Evolutionary conservation across 1,284 basidiomycete species (phyloP).

Genomic region (Cutaneotrichosporon sp.): DNA sequence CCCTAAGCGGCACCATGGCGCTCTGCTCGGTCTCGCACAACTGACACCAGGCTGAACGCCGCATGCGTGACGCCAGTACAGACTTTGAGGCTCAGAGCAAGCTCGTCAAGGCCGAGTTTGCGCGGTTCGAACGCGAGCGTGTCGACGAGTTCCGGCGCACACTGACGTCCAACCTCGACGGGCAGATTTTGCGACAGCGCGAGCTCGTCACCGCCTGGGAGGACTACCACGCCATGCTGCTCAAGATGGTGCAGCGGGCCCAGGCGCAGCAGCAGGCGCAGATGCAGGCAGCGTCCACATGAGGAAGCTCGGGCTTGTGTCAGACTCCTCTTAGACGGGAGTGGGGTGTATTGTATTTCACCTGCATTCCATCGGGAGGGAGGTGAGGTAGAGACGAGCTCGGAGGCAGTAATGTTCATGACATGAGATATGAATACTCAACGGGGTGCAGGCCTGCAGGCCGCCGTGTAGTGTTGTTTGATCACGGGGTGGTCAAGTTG

Average conservation of each 20-base stretch:
- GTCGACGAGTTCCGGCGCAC: slow-evolving; percentile 57
- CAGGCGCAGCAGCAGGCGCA: slow-evolving; percentile 19
- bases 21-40: not conserved
- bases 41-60: slow-evolving; percentile 66
- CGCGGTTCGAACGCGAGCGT: slow-evolving; percentile 88
- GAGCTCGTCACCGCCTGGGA: slow-evolving; percentile 43
- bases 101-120: slow-evolving; percentile 83
- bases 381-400: too few species aligned
- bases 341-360: too few species aligned
- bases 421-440: too few species aligned
- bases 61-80: slow-evolving; percentile 69
- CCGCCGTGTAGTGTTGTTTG: too few species aligned
- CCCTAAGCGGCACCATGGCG: not conserved
- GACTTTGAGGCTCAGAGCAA: slow-evolving; percentile 85
- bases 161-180: slow-evolving; percentile 40
- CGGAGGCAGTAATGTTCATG: not conserved
- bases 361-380: too few species aligned
- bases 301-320: too few species aligned
- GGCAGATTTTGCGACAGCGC: slow-evolving; percentile 37
- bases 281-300: too few species aligned
- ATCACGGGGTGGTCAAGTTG: too few species aligned
- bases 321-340: too few species aligned
- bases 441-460: too few species aligned
- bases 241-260: slow-evolving; percentile 38
- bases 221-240: slow-evolving; percentile 36